Evolutionary conservation across 1,284 basidiomycete genomes (phyloP), one percentile per base, ranked within the genome.

Genomic region (Xerocomus minutiporus): DNA sequence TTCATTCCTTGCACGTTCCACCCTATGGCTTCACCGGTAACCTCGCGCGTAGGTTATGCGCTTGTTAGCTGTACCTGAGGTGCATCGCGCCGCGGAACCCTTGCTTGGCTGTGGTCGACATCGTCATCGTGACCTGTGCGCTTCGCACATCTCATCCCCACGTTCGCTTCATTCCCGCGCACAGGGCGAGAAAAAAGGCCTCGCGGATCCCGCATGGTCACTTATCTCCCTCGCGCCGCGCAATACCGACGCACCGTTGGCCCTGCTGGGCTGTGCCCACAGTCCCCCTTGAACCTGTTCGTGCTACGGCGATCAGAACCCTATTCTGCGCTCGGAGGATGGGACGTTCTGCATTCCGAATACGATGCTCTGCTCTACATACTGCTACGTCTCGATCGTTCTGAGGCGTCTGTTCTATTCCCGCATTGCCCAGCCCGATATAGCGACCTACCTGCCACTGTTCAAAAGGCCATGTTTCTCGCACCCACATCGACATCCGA

Each of bases 151-250:
- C 39, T 26, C 41, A 20, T 31, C 36, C 3, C 52, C 62, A 62
- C 58, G 58, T 44, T 68, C 55, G 59, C 50, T 66, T 63, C 62
- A 65, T 68, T 65, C 64, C 63, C 66, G 63, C 62, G 56, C 56
- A 50, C 20, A 48, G 48, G 53, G 28, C 45, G 51, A 53, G 48
- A 56, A 52, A 53, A 41, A 28, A 35, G 50, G 64, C 63, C 63
- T 65, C 57, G 64, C 65, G 63, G 64, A 59, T 49, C 53, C 55
- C 55, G 64, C 63, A 64, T 65, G 63, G 63, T 52, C 52, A 11
- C 28, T 56, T 57, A 55, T 61, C 54, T 59, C 32, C 35, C 36
- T 34, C 36, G 46, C 25, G 31, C 35, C 57, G 61, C 61, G 53
- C 54, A 63, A 54, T 39, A 48, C 59, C 63, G 63, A 65, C 61